Conservation (phyloP, 2,329 filamentous ascomycete species). For the Alternaria longipes region DNA sequence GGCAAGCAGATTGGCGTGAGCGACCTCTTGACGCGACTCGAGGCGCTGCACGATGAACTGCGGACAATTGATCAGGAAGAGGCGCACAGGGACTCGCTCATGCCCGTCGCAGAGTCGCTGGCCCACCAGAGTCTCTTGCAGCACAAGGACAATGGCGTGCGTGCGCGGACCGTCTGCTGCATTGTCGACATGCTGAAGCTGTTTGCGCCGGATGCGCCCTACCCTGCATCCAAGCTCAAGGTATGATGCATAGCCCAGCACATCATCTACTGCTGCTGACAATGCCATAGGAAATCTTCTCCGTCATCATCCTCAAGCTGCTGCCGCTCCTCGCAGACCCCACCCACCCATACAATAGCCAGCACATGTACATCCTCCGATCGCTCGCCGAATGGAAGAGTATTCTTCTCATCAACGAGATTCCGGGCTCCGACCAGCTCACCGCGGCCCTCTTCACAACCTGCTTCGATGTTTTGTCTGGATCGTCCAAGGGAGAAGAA, state of each 20-base stretch:
- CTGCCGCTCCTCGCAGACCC: conserved; percentile 87
- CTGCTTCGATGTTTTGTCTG: conserved; percentile 91
- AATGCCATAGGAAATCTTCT: conserved; percentile 83
- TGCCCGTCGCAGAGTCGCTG: conserved; percentile 83
- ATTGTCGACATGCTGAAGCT: conserved; percentile 92
- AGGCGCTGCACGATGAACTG: conserved; percentile 83
- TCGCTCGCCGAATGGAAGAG: conserved; percentile 94
- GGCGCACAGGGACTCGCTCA: conserved; percentile 82
- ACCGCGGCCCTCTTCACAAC: conserved; percentile 78
- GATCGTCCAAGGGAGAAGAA: conserved; percentile 79
- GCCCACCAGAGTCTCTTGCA: conserved; percentile 81
- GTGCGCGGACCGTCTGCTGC: conserved; percentile 87
- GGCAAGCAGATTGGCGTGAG: conserved; percentile 87
- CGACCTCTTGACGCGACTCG: conserved; percentile 82
- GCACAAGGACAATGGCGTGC: conserved; percentile 93
- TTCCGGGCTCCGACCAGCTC: conserved; percentile 81
- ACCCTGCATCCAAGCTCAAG: conserved; percentile 89
- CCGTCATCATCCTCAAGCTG: conserved; percentile 82
- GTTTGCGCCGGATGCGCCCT: conserved; percentile 94
- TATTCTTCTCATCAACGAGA: conserved; percentile 87
- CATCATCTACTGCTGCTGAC: conserved; percentile 14
- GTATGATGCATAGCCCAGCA: conserved; percentile 56
- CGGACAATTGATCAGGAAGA: conserved; percentile 87
- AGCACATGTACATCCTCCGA: conserved; percentile 89
- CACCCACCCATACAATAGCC: conserved; percentile 87